Evolutionary conservation across 2,329 filamentous ascomycete species (phyloP).

Genomic region (Neopestalotiopsis rosae): DNA sequence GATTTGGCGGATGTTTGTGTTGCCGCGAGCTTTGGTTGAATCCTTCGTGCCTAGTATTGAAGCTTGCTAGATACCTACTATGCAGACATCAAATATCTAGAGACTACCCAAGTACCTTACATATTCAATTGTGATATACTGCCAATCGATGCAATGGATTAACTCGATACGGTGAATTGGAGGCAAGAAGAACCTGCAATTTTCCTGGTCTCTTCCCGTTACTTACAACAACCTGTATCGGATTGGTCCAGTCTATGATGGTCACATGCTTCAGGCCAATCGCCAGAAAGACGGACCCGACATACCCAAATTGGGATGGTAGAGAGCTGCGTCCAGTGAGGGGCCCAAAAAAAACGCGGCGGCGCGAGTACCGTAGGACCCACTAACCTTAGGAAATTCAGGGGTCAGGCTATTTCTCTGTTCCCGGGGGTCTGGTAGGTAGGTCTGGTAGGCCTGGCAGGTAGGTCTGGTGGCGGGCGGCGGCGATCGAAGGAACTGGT

Average conservation of each 20-base stretch:
- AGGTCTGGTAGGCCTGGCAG: too few species aligned
- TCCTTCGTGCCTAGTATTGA: not conserved
- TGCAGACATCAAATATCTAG: too few species aligned
- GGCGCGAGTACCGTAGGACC: not conserved
- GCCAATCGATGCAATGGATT: too few species aligned
- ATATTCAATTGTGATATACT: too few species aligned
- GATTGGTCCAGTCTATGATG: too few species aligned
- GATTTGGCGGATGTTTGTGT: not conserved
- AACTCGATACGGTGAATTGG: too few species aligned
- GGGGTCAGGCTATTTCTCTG: not conserved
- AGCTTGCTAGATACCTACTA: too few species aligned
- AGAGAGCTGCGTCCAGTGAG: not conserved
- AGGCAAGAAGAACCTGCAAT: too few species aligned
- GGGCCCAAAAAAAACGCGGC: not conserved
- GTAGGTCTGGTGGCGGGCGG: not conserved
- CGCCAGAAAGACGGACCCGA: not conserved
- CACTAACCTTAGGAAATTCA: slow-evolving; percentile 1
- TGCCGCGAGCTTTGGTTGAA: not conserved
- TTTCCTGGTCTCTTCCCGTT: too few species aligned
- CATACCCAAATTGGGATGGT: too few species aligned
- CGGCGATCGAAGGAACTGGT: slow-evolving; percentile 12
- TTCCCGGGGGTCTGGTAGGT: not conserved
- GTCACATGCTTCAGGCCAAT: not conserved
- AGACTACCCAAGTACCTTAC: too few species aligned
- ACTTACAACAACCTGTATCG: too few species aligned